Conservation (phyloP, 306 rosid species). For the Malus orientalis region DNA sequence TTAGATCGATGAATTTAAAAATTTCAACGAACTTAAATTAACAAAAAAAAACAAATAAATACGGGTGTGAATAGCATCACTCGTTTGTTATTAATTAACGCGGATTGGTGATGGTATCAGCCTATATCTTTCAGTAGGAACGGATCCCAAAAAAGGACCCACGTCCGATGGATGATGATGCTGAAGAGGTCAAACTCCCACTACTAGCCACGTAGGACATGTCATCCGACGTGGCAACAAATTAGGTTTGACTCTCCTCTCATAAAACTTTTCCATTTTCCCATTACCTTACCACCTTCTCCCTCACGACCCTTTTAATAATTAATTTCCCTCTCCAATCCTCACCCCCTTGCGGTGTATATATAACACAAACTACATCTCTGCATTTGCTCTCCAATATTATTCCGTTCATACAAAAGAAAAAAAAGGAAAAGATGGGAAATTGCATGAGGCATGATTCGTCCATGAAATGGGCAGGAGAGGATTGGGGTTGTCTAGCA, state of each 20-base stretch:
- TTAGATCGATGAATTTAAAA: too few relatives aligned
- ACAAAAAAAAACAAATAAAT: too few relatives aligned
- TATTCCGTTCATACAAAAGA: background rate
- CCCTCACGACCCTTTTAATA: background rate
- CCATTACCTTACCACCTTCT: background rate
- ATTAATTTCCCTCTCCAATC: background rate
- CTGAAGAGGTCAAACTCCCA: slow-evolving; percentile 11
- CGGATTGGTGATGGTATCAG: background rate
- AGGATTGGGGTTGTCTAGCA: slow-evolving; percentile 33
- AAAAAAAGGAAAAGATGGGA: slow-evolving; percentile 36
- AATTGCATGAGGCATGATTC: slow-evolving; percentile 57
- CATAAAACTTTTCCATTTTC: background rate
- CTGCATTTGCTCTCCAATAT: background rate
- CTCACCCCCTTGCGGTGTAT: background rate
- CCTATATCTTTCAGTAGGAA: background rate
- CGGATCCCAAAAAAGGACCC: background rate
- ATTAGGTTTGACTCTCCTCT: slow-evolving; percentile 29
- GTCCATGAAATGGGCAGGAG: slow-evolving; percentile 29
- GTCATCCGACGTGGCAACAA: slow-evolving; percentile 27
- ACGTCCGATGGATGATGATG: background rate
- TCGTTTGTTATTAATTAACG: background rate
- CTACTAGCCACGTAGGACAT: slow-evolving; percentile 27
- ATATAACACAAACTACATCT: background rate
- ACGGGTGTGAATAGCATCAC: too few relatives aligned
- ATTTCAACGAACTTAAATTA: too few relatives aligned